These are phyloP conservation scores for Piper longum DNA, from an alignment of 164 flowering plant species.

Conservation along the genomic window DNA sequence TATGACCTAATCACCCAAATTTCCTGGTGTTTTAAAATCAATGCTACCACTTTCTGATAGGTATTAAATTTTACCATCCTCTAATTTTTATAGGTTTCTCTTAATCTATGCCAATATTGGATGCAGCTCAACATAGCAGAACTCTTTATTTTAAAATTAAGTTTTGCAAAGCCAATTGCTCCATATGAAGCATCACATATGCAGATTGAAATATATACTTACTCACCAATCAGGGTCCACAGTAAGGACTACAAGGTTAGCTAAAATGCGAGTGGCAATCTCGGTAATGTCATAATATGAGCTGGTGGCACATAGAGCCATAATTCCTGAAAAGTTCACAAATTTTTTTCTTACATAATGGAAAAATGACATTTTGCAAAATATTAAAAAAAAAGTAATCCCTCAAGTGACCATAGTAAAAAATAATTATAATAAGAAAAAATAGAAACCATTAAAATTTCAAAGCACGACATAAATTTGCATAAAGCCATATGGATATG, in stretches of 20 bases:
- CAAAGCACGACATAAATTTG: too few species aligned
- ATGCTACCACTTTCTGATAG: too few species aligned
- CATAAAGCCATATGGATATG: neutral
- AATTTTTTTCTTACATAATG: neutral
- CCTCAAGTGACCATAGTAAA: neutral
- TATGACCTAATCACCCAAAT: too few species aligned
- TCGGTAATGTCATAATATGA: constrained; percentile 76
- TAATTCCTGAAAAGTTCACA: constrained; percentile 48
- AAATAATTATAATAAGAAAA: neutral
- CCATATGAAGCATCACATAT: neutral
- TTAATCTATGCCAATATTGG: too few species aligned
- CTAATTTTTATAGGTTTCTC: too few species aligned
- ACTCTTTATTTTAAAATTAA: too few species aligned
- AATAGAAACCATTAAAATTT: neutral
- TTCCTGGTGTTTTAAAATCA: too few species aligned
- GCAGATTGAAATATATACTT: neutral
- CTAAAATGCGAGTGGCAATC: constrained; percentile 87
- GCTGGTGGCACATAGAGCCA: constrained; percentile 94
- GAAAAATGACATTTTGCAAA: too few species aligned
- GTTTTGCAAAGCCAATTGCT: neutral
- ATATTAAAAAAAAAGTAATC: too few species aligned
- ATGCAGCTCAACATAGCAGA: too few species aligned
- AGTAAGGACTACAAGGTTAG: constrained; percentile 80
- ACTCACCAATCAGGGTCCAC: constrained; percentile 87
- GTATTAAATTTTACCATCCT: too few species aligned